phyloP scores from a whole-genome alignment of 805 yeast genomes.

The Candida sanyiensis region DNA sequence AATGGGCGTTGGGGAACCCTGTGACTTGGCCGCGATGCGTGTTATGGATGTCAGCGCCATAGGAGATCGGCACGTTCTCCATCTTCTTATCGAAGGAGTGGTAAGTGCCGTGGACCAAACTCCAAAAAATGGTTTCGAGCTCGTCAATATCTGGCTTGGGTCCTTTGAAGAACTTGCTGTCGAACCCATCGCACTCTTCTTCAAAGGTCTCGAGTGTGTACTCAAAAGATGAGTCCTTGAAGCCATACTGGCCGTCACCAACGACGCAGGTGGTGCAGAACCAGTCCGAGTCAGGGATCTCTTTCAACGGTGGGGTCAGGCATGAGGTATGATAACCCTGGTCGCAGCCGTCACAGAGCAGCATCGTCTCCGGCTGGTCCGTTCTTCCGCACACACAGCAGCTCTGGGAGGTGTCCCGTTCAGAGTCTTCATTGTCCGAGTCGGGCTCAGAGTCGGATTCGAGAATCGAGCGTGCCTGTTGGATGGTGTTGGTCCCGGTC shows the following conservation, averaged over 20 bases:
- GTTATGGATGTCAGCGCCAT: slow-evolving; percentile 84
- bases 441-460: slow-evolving; percentile 22
- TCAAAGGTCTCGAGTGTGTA: slow-evolving; percentile 60
- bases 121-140: slow-evolving; percentile 70
- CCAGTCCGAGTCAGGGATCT: slow-evolving; percentile 62
- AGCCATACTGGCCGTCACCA: slow-evolving; percentile 85
- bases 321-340: slow-evolving; percentile 63
- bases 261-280: slow-evolving; percentile 78
- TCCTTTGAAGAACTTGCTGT: slow-evolving; percentile 35
- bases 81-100: no score
- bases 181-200: slow-evolving; percentile 46
- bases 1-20: slow-evolving; percentile 60
- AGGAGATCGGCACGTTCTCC: slow-evolving; percentile 22
- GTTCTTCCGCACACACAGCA: slow-evolving; percentile 45
- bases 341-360: slow-evolving; percentile 73
- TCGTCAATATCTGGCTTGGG: slow-evolving; percentile 33
- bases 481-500: slow-evolving; percentile 9
- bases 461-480: slow-evolving; percentile 28
- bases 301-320: slow-evolving; percentile 48
- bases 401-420: no score
- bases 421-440: no score
- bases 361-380: slow-evolving; percentile 40
- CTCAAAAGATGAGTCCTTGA: slow-evolving; percentile 57
- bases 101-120: slow-evolving; percentile 43
- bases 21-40: slow-evolving; percentile 57